These are phyloP conservation scores for Colletotrichum sp. DNA, from an alignment of 2,329 filamentous ascomycete genomes.

Conservation along the genomic window DNA sequence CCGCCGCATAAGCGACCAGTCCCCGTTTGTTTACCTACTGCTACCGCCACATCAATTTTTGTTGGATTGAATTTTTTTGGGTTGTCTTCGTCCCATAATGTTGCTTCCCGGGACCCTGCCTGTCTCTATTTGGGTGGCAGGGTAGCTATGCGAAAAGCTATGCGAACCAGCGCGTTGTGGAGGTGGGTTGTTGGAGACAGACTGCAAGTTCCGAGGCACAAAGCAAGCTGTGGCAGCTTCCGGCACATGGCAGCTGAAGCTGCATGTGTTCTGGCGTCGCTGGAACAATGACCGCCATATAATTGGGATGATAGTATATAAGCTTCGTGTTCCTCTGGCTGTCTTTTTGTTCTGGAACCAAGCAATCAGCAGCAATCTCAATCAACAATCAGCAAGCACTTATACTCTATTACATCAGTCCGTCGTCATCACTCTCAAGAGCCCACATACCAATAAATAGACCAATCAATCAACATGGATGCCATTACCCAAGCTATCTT, in stretches of 20 bases:
- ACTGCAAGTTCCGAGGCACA: conserved; percentile 17
- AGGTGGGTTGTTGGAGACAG: conserved; percentile 5
- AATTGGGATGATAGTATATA: conserved; percentile 11
- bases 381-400: not conserved
- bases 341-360: not conserved
- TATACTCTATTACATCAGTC: not conserved
- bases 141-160: conserved; percentile 17
- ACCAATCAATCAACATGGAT: conserved; percentile 24
- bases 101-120: conserved; percentile 1
- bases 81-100: not conserved
- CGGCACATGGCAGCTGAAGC: conserved; percentile 7
- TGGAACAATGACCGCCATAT: conserved; percentile 3
- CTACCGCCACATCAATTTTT: not conserved
- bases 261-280: conserved; percentile 15
- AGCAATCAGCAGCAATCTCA: not conserved
- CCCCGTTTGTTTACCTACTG: not conserved
- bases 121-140: not conserved
- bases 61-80: not conserved
- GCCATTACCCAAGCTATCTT: conserved; percentile 32
- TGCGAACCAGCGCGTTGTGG: conserved; percentile 3
- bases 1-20: not conserved
- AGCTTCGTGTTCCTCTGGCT: not conserved
- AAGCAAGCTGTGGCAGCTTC: not conserved
- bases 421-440: conserved; percentile 5
- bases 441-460: not conserved